A percentile compares a stretch with the other conserved stretches of the same genome.
phyloP scores from a whole-genome alignment of 1,139 yeast genomes.

The Suhomyces kunorum region DNA sequence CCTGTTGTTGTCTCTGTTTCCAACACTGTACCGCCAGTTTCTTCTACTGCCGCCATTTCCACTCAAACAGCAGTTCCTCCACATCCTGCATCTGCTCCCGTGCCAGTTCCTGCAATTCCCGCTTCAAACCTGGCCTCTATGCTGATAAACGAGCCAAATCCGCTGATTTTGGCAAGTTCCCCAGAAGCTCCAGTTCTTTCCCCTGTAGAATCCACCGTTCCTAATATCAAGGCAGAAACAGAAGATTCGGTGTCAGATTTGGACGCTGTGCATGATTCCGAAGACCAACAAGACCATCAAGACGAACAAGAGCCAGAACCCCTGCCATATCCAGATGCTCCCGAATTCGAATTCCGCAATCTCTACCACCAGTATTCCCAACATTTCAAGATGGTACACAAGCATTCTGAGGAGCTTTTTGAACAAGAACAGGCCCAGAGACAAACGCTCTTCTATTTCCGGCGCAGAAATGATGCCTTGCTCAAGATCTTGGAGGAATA shows the following conservation, averaged over 20 bases:
- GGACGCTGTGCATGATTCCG: not conserved
- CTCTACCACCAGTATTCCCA: conserved; percentile 32
- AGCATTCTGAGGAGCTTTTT: conserved; percentile 30
- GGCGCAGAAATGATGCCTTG: conserved; percentile 42
- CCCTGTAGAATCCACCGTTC: not conserved
- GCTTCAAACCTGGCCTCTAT: not conserved
- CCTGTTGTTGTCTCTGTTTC: not conserved
- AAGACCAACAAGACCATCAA: conserved; percentile 1
- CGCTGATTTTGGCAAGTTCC: not conserved
- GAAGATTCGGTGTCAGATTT: too few species aligned
- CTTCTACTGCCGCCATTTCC: not conserved
- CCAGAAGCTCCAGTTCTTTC: not conserved
- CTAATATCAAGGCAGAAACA: not conserved
- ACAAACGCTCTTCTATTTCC: conserved; percentile 35
- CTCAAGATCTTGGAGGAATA: conserved; percentile 32
- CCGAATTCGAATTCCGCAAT: conserved; percentile 22
- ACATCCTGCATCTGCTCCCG: not conserved
- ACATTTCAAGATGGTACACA: conserved; percentile 26
- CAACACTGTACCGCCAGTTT: not conserved
- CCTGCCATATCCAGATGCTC: conserved; percentile 6
- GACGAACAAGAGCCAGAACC: conserved; percentile 2
- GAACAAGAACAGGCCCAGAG: conserved; percentile 37
- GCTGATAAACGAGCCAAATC: too few species aligned
- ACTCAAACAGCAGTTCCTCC: not conserved
- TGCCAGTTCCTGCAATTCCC: not conserved